Evolutionary conservation across 2,329 filamentous ascomycete species (phyloP).

Genomic region (Pestalotiopsis sp.): DNA sequence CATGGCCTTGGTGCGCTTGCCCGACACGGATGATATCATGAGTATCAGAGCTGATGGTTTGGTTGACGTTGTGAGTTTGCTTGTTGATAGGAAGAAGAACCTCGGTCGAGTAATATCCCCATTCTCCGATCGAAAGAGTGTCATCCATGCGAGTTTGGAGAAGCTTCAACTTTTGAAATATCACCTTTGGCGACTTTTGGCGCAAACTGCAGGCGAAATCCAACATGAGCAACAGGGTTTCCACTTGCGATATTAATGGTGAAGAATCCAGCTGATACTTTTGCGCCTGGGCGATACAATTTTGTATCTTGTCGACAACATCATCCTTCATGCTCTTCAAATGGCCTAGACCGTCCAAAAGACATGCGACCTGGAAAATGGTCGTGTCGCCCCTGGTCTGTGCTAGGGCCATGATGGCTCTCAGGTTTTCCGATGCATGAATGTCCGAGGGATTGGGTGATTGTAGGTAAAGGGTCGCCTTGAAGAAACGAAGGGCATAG

Average conservation of each 20-base stretch:
- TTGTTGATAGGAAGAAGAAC: conserved; percentile 60
- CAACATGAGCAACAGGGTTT: conserved; percentile 66
- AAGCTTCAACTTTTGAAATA: conserved; percentile 60
- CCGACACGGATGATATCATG: conserved; percentile 54
- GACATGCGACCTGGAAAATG: conserved; percentile 65
- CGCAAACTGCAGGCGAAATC: conserved; percentile 73
- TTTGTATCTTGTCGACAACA: conserved; percentile 69
- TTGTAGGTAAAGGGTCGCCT: conserved; percentile 69
- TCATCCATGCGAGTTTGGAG: conserved; percentile 67
- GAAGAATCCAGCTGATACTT: conserved; percentile 70
- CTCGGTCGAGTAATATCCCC: conserved; percentile 49
- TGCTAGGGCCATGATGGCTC: conserved; percentile 62
- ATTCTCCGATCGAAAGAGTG: conserved; percentile 45
- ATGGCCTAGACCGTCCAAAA: conserved; percentile 71
- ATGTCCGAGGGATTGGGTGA: conserved; percentile 62
- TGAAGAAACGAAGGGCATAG: conserved; percentile 76
- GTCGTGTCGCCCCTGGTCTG: conserved; percentile 63
- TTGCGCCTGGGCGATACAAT: conserved; percentile 72
- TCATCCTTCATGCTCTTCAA: conserved; percentile 67
- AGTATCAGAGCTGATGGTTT: conserved; percentile 61
- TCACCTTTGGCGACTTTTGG: conserved; percentile 59
- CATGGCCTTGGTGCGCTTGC: conserved; percentile 43
- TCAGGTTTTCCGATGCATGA: conserved; percentile 69
- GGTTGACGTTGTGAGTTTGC: conserved; percentile 43
- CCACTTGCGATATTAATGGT: conserved; percentile 67